phyloP scores from a whole-genome alignment of 805 yeast genomes.

The Citeromyces matritensis region DNA sequence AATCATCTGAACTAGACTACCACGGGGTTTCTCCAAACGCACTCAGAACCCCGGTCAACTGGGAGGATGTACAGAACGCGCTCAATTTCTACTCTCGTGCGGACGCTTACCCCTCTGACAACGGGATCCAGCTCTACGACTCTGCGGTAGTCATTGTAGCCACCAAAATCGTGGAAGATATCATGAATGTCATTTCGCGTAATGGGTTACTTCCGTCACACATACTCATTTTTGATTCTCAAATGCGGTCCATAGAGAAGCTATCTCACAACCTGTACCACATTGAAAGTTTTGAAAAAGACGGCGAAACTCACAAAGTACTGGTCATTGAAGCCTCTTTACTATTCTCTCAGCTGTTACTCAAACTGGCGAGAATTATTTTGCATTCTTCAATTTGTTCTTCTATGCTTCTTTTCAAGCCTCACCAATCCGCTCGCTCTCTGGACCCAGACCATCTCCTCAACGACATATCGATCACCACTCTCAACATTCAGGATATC shows the following conservation, averaged over 20 bases:
- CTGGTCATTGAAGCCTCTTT: constrained; percentile 18
- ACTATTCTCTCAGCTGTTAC: constrained; percentile 16
- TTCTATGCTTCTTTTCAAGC: constrained; percentile 19
- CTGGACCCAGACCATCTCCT: constrained; percentile 9
- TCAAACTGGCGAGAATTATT: constrained; percentile 12
- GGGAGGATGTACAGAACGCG: constrained; percentile 1
- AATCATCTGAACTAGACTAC: not conserved
- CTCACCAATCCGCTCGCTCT: constrained; percentile 9
- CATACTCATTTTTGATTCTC: constrained; percentile 10
- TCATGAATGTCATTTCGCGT: constrained; percentile 15
- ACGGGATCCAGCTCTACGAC: constrained; percentile 7
- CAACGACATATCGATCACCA: constrained; percentile 9
- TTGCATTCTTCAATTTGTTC: constrained; percentile 15
- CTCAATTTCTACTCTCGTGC: constrained; percentile 1
- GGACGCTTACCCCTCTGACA: too few species aligned
- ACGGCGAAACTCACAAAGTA: constrained; percentile 7
- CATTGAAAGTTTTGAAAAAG: constrained; percentile 4
- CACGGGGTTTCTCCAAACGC: not conserved
- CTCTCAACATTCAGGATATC: constrained; percentile 7
- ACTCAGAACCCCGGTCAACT: not conserved
- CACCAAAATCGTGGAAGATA: constrained; percentile 15
- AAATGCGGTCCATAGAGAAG: constrained; percentile 9
- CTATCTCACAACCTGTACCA: constrained; percentile 6
- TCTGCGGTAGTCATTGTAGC: constrained; percentile 14
- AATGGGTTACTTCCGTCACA: constrained; percentile 11